Base-by-base conservation (phyloP, 2,329 filamentous ascomycete genomes). In the Hymenoscyphus scutula region DNA sequence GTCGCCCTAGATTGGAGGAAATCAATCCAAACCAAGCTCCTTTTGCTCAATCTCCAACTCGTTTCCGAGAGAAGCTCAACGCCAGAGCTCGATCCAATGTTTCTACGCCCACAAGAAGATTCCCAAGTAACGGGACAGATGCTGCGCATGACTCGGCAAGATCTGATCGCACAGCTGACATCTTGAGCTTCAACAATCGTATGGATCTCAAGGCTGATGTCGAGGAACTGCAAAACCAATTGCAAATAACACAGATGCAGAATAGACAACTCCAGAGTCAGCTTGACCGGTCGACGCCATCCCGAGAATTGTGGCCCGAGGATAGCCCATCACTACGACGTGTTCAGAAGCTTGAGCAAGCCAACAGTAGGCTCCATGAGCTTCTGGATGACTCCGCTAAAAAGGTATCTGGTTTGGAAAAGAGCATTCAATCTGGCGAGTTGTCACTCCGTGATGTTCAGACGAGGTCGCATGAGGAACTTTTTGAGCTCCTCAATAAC, bases 211-310 rank as follows among this genome's bases (percentile, higher is more conserved):
- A 93, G 72, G 85, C 91, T 3, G 93, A 98, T 71, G 82, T 97
- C 13, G 94, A 98, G 74, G 88, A 96, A 75, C 82, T 97, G 29
- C 94, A 97, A 74, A 97, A 96, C 74, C 92, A 97, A 74, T 84
- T 98, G 58, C 94, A 98, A 73, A 86, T 98, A 74, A 88, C 90
- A 4, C 90, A 97, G 76, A 97, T 98, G 91, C 91, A 96, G 70
- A 97, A 97, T 76, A 88, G 90, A 37, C 93, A 98, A 72, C 84
- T 98, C 5, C 91, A 97, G 73, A 92, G 86, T 72, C 92, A 97
- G 73, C 79, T 97, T 51, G 90, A 94, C 45, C 86, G 90, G 55
- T 79, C 79, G 10, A 87, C 85, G 0, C 85, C 88, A 2, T 78
- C 77, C 5, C 83, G 83, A 27, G 88, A 90, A 62, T 76, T 78